Base-by-base conservation (phyloP, 2,329 filamentous ascomycete species). In the Sordariomycetes sp. region DNA sequence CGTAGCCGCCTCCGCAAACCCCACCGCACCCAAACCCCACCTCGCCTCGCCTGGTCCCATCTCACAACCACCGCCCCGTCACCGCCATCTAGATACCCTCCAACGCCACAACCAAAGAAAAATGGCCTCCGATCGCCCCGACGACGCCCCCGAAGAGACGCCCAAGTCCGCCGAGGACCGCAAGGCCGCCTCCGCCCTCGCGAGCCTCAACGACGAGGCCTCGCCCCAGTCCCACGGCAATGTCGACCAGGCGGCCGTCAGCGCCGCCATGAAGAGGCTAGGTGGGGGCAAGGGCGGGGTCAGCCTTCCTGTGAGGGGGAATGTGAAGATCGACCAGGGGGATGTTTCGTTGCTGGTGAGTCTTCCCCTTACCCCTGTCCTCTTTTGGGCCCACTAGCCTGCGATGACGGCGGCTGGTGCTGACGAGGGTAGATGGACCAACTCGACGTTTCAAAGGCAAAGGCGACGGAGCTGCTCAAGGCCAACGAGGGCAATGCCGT, bases 381-480 rank as follows among this genome's bases (percentile, higher is more conserved):
- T 13, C 34, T 24, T 6, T n/a, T 6, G 3, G 3, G 28, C 28
- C 28, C 8, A 4, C 28, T 32, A 4, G 3, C 28, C 8, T 32
- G 3, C 28, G n/a, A n/a, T n/a, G n/a, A n/a, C n/a, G n/a, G 17
- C 2, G 12, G 48, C 5, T 28, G 45, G 17, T 12, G 22, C 22
- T 42, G 22, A 50, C 24, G 25, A 52, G 32, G 20, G 17, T 54
- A 85, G 83, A 75, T 87, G 13, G 82, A 87, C 53, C 79, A 91
- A 67, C 76, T 91, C 35, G 87, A 92, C 60, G 67, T 92, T 39
- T 71, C 80, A 1, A 90, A 89, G 69, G 63, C 73, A 2, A 89
- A 85, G 68, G 89, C 86, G 1, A 90, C 85, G 1, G 88, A 92
- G 60, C 69, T 92, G 55, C 75, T 94, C 5, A 85, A 84, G 68